Percentiles rank a stretch among this genome's conserved stretches.
Evolutionary conservation across 192 early-diverging fungal genomes (phyloP).

Genomic region (Chytriomyces sp.): DNA sequence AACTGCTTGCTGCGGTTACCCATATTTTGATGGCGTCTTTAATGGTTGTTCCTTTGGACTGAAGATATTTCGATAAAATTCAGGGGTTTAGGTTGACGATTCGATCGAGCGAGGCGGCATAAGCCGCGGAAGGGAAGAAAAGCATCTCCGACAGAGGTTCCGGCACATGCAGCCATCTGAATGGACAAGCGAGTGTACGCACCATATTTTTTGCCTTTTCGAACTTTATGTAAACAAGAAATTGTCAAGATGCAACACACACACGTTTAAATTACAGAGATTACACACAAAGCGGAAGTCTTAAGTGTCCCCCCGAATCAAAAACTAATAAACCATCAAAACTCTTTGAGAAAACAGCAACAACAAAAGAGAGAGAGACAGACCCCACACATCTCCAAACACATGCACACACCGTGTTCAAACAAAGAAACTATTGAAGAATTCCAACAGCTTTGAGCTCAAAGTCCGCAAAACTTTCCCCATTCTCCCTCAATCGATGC

Average conservation of each 20-base stretch:
- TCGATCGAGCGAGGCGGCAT: too few species aligned
- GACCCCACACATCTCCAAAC: slow-evolving; percentile 1
- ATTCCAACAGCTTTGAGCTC: not conserved
- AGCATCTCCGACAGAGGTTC: too few species aligned
- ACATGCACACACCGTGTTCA: not conserved
- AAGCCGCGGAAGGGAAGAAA: too few species aligned
- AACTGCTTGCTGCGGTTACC: slow-evolving; percentile 9
- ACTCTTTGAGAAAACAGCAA: slow-evolving; percentile 4
- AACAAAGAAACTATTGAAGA: not conserved
- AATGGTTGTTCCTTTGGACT: slow-evolving; percentile 51
- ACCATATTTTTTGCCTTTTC: too few species aligned
- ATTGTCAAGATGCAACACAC: too few species aligned
- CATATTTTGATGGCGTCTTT: slow-evolving; percentile 58
- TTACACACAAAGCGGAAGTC: not conserved
- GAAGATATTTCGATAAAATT: not conserved
- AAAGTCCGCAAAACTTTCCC: slow-evolving; percentile 6
- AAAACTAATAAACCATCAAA: slow-evolving; percentile 6
- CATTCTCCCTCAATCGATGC: slow-evolving; percentile 13
- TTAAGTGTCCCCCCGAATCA: not conserved
- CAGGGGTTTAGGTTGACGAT: too few species aligned
- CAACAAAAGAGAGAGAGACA: not conserved
- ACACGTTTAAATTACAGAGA: not conserved
- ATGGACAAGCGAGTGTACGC: too few species aligned
- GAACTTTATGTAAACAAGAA: too few species aligned
- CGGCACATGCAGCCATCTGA: too few species aligned